Conservation (phyloP, 202 grass and related monocot genomes). For the Panicum virgatum region DNA sequence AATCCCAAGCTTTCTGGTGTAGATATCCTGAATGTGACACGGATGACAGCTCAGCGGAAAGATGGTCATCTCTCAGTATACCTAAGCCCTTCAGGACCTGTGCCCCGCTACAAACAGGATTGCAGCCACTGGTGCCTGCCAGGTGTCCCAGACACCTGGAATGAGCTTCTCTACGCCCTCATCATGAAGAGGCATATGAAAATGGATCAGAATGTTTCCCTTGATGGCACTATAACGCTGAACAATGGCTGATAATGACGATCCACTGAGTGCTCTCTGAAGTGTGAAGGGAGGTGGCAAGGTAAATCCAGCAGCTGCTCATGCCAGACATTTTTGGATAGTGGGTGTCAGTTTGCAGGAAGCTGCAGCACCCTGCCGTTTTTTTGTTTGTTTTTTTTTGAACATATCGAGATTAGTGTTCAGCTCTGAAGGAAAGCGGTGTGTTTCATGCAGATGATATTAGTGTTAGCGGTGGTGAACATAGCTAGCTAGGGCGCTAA, state of each 20-base stretch:
- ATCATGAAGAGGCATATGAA: conserved; percentile 47
- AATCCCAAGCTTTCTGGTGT: conserved; percentile 35
- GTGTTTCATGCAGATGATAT: not conserved
- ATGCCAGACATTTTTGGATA: conserved; percentile 34
- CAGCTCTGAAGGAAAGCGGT: not conserved
- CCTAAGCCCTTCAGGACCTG: conserved; percentile 51
- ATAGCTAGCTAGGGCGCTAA: not conserved
- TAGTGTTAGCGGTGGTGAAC: not conserved
- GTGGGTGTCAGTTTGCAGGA: conserved; percentile 31
- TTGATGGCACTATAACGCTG: conserved; percentile 13
- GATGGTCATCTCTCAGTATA: conserved; percentile 78
- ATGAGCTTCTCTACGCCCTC: conserved; percentile 74
- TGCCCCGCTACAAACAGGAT: conserved; percentile 67
- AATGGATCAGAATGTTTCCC: conserved; percentile 22
- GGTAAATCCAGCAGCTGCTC: too few relatives aligned
- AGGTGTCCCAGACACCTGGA: conserved; percentile 90
- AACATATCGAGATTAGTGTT: not conserved
- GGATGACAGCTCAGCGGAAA: conserved; percentile 77
- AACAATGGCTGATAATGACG: conserved; percentile 28
- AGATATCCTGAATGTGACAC: conserved; percentile 75
- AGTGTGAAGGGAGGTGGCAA: too few relatives aligned
- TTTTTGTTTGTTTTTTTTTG: conserved; percentile 23
- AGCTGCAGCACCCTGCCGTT: conserved; percentile 16
- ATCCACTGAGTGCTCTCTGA: not conserved
- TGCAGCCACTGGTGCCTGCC: conserved; percentile 98